Evolutionary conservation across 2,329 filamentous ascomycete species (phyloP), one percentile per base, ranked within the genome.

Genomic region (Fusarium burgessii): DNA sequence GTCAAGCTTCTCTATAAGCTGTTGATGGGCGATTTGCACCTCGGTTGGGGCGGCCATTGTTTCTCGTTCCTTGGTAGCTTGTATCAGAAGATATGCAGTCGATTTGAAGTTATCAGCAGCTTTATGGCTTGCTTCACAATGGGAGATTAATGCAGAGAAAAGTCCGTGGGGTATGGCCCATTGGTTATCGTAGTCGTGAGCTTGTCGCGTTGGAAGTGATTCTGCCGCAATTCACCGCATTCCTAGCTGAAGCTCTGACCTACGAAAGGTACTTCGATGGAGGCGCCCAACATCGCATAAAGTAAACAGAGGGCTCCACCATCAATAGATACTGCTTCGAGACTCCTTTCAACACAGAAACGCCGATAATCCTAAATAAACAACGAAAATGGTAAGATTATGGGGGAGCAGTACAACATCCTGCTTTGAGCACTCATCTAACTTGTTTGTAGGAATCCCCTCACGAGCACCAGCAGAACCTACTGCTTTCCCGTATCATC

Each of bases 381-480:
- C 29, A 40, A 25, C 23, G 13, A 47, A 61, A 51, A 74, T 74
- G 72, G 72, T 74, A 54, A 20, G 36, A 36, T 7, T 41, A 14
- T n/a, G 3, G 18, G 11, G 18, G 15, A 17, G 7, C 13, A 2
- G 6, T 2, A 14, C 11, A 15, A 23, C 6, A 18, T 12, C 11
- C 10, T 9, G 14, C 5, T 29, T 6, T 23, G 11, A 18, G 25
- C 6, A 11, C 15, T 4, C 15, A 4, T 41, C 55, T 65, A 54
- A 61, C 41, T 15, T 23, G 6, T 33, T 5, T 25, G 5, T 55
- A 92, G 95, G 96, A 99, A 82, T 97, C 93, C 77, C 96, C 96
- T 41, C 96, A 99, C 79, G 96, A 98, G 80, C 95, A 98, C 76
- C 96, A 98, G 85, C 95, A 99, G 86, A 97, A 92, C 78, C 87